Conservation (phyloP, 2,329 filamentous ascomycete species). For the Lasiodiplodia sp. region DNA sequence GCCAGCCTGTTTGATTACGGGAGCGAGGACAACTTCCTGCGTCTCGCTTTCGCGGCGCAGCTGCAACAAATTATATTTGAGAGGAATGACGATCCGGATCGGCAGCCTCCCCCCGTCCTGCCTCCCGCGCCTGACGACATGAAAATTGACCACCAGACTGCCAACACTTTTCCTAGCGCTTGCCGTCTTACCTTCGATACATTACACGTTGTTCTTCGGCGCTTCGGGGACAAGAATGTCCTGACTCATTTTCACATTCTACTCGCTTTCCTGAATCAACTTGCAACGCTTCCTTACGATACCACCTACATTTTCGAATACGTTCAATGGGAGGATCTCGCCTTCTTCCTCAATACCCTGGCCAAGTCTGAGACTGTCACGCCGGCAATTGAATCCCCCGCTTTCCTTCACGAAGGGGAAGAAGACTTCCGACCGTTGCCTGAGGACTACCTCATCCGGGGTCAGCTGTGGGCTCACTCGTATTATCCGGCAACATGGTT, state of each 20-base stretch:
- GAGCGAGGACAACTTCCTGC: conserved; percentile 50
- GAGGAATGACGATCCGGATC: conserved; percentile 9
- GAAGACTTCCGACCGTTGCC: conserved; percentile 64
- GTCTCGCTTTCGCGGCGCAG: conserved; percentile 28
- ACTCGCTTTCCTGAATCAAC: conserved; percentile 64
- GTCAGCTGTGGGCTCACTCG: conserved; percentile 65
- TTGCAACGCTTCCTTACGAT: conserved; percentile 47
- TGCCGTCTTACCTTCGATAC: conserved; percentile 54
- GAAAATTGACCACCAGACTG: conserved; percentile 32
- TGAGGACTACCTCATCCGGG: conserved; percentile 73
- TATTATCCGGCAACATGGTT: conserved; percentile 70
- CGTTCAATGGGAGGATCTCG: conserved; percentile 63
- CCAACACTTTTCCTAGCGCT: conserved; percentile 42
- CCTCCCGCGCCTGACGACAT: conserved; percentile 17
- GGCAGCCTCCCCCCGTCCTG: neutral
- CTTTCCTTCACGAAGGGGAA: conserved; percentile 58
- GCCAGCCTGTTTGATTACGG: conserved; percentile 64
- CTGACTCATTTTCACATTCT: conserved; percentile 69
- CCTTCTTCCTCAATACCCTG: conserved; percentile 62
- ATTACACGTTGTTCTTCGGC: conserved; percentile 57
- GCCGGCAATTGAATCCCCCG: conserved; percentile 31
- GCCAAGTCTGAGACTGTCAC: conserved; percentile 15
- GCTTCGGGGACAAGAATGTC: conserved; percentile 65
- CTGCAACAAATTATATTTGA: conserved; percentile 35
- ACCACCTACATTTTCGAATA: conserved; percentile 38